phyloP scores from a whole-genome alignment of 2,329 filamentous ascomycete species.

The Fusarium kyushuense region DNA sequence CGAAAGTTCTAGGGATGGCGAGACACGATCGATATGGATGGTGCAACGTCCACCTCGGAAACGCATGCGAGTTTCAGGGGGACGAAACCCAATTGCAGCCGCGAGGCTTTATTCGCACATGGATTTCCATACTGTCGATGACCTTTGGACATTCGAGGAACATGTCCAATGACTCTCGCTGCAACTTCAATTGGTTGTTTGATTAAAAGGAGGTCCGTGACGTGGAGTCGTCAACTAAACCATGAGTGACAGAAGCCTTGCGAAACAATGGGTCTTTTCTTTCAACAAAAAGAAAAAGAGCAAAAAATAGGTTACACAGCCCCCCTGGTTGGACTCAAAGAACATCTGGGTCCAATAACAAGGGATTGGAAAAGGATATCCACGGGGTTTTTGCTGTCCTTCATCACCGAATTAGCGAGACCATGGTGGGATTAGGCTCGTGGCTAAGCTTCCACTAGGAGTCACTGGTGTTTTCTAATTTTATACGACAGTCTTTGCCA shows the following conservation, averaged over 20 bases:
- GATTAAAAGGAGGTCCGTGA: slow-evolving; percentile 41
- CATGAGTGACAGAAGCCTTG: slow-evolving; percentile 31
- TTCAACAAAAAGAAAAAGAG: not conserved
- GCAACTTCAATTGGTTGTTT: slow-evolving; percentile 35
- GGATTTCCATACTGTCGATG: not conserved
- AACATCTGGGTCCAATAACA: slow-evolving; percentile 29
- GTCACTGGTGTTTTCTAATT: slow-evolving; percentile 20
- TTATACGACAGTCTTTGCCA: slow-evolving; percentile 19
- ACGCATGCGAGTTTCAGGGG: slow-evolving; percentile 43
- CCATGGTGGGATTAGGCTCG: slow-evolving; percentile 38
- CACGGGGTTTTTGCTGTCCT: slow-evolving; percentile 5
- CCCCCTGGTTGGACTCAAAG: slow-evolving; percentile 23
- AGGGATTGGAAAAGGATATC: not conserved
- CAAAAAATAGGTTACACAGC: slow-evolving; percentile 37
- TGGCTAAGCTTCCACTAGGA: slow-evolving; percentile 27
- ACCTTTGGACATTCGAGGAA: not conserved
- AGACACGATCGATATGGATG: slow-evolving; percentile 22
- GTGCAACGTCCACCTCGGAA: slow-evolving; percentile 18
- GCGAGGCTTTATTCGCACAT: slow-evolving; percentile 23
- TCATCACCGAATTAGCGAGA: slow-evolving; percentile 12
- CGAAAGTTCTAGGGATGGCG: slow-evolving; percentile 26
- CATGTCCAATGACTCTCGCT: slow-evolving; percentile 41
- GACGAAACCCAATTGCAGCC: slow-evolving; percentile 24
- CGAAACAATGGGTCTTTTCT: slow-evolving; percentile 29
- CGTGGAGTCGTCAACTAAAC: slow-evolving; percentile 32